Percentiles rank a stretch among this genome's conserved stretches.
These are phyloP conservation scores for Drechslerella dactyloides DNA, from an alignment of 2,329 filamentous ascomycete species.

Conservation along the genomic window DNA sequence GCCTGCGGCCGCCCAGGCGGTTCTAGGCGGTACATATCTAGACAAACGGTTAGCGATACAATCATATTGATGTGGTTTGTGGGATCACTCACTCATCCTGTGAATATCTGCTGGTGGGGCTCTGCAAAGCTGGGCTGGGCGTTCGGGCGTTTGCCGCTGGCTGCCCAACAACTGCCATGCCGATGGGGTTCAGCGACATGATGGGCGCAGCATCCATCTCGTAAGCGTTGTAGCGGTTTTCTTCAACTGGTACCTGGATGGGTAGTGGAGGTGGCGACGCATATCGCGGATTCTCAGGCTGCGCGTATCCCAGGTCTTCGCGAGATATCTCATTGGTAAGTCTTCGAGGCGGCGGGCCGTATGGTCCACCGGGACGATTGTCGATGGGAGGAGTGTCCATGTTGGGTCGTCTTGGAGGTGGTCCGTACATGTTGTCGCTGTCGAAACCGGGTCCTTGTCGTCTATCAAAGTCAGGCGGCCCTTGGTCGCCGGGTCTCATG, in stretches of 20 bases:
- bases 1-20: constrained; percentile 49
- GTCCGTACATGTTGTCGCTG: constrained; percentile 45
- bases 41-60: constrained; percentile 13
- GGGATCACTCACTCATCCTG: constrained; percentile 44
- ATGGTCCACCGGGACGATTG: constrained; percentile 12
- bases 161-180: constrained; percentile 28
- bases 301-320: constrained; percentile 20
- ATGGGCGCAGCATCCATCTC: constrained; percentile 49
- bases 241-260: neutral
- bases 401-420: constrained; percentile 29
- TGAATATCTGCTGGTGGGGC: constrained; percentile 48
- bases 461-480: constrained; percentile 26
- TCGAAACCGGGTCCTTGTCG: constrained; percentile 27
- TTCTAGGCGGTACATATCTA: constrained; percentile 54
- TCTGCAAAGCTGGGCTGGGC: constrained; percentile 40
- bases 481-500: constrained; percentile 40
- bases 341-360: constrained; percentile 36
- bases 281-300: constrained; percentile 44
- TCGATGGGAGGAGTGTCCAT: constrained; percentile 27
- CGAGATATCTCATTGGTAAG: constrained; percentile 27
- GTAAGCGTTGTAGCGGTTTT: constrained; percentile 32
- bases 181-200: constrained; percentile 20
- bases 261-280: constrained; percentile 32
- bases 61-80: neutral
- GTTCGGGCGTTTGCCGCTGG: constrained; percentile 20